Base-by-base conservation (phyloP, 2,329 filamentous ascomycete species). In the Fusarium falciforme region DNA sequence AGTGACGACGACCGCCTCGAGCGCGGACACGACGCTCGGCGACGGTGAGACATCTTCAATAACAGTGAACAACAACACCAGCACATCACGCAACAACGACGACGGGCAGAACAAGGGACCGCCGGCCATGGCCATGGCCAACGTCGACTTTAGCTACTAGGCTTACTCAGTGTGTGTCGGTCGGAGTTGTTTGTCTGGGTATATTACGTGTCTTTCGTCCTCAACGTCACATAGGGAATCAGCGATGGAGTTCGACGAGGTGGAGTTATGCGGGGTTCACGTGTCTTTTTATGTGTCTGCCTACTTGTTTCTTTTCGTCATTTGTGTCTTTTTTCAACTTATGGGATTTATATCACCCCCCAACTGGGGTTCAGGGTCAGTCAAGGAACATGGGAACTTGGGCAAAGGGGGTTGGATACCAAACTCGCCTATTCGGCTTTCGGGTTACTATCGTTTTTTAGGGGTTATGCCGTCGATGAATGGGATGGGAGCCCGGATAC, bases 131-230 rank as follows among this genome's bases (percentile, higher is more conserved):
- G 88, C 88, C 66, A 86, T 92, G 83, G 89, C 88, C 68, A 86
- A 89, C 79, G 88, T 92, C 75, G 89, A 92, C 81, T 89, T 92
- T 72, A 90, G 87, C 80, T 91, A 91, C 77, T 92, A 84, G 88
- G 70, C 66, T 66, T 44, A 35, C 33, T 16, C 22, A 22, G 36
- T 38, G 61, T 54, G 64, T 59, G 33, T 54, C 36, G 57, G 29
- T 65, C 10, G 64, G 66, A 63, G 60, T 76, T 70, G 69, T 75
- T 77, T 78, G 73, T 79, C 71, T 79, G 47, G 47, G 17, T 54
- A 78, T 76, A 76, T 72, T 72, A 74, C 69, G 62, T 75, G 66
- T 73, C 61, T 74, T 78, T 71, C 70, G 64, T 67, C 66, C 71
- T 65, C 77, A 63, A 76, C 70, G 77, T 77, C 74, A 79, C 67